Percentiles rank a stretch among this genome's conserved stretches.
phyloP scores from a whole-genome alignment of 768 basidiomycete species.

The Leccinum pellstonianum region DNA sequence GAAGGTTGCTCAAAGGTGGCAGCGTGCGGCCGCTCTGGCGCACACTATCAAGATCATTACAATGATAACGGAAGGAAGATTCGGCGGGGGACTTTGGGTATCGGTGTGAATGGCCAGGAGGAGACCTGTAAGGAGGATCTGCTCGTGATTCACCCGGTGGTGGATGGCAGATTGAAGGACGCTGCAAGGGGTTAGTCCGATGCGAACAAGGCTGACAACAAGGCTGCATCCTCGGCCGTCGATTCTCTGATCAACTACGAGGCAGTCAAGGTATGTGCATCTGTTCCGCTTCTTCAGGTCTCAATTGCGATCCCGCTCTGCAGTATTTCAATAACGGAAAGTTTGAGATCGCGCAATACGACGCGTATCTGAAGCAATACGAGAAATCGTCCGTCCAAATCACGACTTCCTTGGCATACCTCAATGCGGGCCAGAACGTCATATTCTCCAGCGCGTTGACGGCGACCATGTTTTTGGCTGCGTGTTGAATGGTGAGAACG shows the following conservation, averaged over 20 bases:
- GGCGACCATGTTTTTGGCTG: conserved; percentile 93
- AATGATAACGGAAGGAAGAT: conserved; percentile 56
- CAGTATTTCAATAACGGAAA: conserved; percentile 98
- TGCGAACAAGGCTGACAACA: conserved; percentile 96
- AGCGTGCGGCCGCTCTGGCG: conserved; percentile 46
- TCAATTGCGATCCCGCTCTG: background rate
- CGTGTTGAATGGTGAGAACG: conserved; percentile 70
- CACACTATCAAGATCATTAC: conserved; percentile 59
- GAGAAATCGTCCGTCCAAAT: conserved; percentile 94
- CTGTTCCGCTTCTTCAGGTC: background rate
- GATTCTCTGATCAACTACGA: conserved; percentile 98
- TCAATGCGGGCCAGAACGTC: conserved; percentile 96
- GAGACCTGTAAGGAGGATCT: conserved; percentile 44
- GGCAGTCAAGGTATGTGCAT: conserved; percentile 85
- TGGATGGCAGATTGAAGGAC: conserved; percentile 70
- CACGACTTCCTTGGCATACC: conserved; percentile 86
- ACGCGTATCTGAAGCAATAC: conserved; percentile 80
- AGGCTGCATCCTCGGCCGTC: conserved; percentile 89
- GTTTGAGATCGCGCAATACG: conserved; percentile 89
- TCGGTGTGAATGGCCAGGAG: conserved; percentile 11
- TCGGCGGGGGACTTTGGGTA: conserved; percentile 35
- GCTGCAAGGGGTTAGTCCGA: conserved; percentile 45
- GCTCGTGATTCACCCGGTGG: conserved; percentile 54
- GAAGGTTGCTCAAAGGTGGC: conserved; percentile 46
- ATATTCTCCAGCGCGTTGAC: conserved; percentile 96